Base-by-base conservation (phyloP, 1,139 yeast species). In the Keqinozyma sinolaborantium region DNA sequence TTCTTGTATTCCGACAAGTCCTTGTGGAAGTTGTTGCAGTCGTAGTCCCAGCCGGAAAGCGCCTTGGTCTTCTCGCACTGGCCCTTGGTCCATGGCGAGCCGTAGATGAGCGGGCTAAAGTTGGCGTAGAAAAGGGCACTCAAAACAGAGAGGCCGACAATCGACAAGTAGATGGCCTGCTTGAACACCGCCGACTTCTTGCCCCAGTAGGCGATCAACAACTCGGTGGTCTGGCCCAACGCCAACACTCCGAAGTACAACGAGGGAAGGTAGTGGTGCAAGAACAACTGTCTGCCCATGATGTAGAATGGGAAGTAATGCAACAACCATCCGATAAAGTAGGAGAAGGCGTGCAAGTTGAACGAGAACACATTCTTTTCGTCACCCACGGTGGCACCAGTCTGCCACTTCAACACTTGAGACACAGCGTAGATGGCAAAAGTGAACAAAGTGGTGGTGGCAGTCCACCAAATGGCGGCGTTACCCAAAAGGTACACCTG, bases 221-320 rank as follows among this genome's bases (percentile, higher is more conserved):
- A 66, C 52, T 92, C 96, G 46, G 88, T 73, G 37, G 77, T 69
- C 54, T 88, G 96, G 16, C 94, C 92, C 38, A 92, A 64, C 0
- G 90, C 88, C 44, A 92, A 70, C 34, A 90, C 71, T 28, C 92
- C 95, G 59, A 92, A 90, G 64, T 88, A 92, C 31, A 85, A 77
- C 3, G 96, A 83, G 34, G 95, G 96, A 45, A 92, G 67, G 57
- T 92, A 90, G 58, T 90, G 97, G 56, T 90, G 97, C 49, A 92
- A 68, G 67, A 90, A 90, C 59, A 92, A 65, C 63, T 88, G 97
- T 60, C 97, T 82, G 18, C 83, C 92, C 97, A 90, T 90, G 40
- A 92, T 67, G 68, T 77, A 90, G 36, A 92, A 90, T 40, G 98
- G 98, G 47, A 73, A 63, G 54, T 80, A 85, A 59, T 92, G 97